Evolutionary conservation across 345 rosid genomes (phyloP), one percentile per base, ranked within the genome.

Genomic region (Clarkia xantiana): DNA sequence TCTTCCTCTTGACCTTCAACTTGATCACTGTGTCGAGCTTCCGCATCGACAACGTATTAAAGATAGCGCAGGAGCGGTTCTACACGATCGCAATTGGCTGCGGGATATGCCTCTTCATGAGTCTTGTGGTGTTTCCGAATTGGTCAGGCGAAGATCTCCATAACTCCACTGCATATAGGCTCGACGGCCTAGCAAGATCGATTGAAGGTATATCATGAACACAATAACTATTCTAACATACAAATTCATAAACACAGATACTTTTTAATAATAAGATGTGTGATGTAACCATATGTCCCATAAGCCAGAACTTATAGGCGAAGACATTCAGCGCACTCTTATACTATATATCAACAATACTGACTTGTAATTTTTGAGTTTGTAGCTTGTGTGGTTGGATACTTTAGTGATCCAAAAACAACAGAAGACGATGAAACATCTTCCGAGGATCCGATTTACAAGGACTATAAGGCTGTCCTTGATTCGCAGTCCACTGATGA

Each of bases 141-240:
- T 91, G 96, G 98, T 86, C 98, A 0, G 86, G 94, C 11, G 84
- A 82, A 63, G 86, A 82, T 63, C 84, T 90, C 19, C 95, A 90
- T 34, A 77, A 71, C 34, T 67, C 79, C 56, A 83, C 94, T 1
- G 77, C 71, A 0, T 61, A 47, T 58, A 90, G 83, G 72, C 79
- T 90, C 25, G 81, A 77, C 76, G 84, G 82, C 20, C 81, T 86
- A 1, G 88, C 86, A 13, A 72, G 62, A 29, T 81, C 79, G 22
- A 81, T 86, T 3, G 80, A 83, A 72, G 94, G 97, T 82, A 63
- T 29, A 29, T 29, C 36, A n/a, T n/a, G n/a, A 22, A 19, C 13
- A 47, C 11, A 4, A 43, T 13, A 0, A 18, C 45, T 9, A 13
- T 17, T 34, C 52, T 49, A 23, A 18, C 20, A 20, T n/a, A n/a